Evolutionary conservation across 805 yeast genomes (phyloP).

Genomic region (Starmera pachycereana): DNA sequence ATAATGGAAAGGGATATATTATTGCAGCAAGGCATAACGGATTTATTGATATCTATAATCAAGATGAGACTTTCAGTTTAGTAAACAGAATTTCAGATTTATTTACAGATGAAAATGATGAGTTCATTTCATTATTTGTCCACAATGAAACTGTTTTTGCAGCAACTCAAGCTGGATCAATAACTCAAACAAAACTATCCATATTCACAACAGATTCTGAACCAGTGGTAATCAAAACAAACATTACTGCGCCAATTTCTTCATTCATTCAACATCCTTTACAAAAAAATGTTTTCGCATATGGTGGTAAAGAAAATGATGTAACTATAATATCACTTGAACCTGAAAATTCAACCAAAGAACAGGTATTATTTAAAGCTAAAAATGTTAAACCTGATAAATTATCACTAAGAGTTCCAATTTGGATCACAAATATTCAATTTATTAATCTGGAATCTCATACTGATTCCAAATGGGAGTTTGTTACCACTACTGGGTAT

Average conservation of each 20-base stretch:
- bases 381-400: slow-evolving; percentile 77
- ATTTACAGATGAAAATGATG: slow-evolving; percentile 19
- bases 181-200: no score
- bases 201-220: no score
- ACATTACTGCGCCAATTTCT: slow-evolving; percentile 37
- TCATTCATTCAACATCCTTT: slow-evolving; percentile 39
- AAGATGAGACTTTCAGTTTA: slow-evolving; percentile 19
- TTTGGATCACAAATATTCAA: slow-evolving; percentile 58
- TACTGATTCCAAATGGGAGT: slow-evolving; percentile 30
- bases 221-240: not conserved
- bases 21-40: slow-evolving; percentile 39
- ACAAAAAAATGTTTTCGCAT: slow-evolving; percentile 49
- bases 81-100: slow-evolving; percentile 8
- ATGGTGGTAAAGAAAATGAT: slow-evolving; percentile 82
- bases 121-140: slow-evolving; percentile 27
- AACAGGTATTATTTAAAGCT: slow-evolving; percentile 46
- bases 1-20: slow-evolving; percentile 20
- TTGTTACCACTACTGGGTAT: slow-evolving; percentile 59
- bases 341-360: slow-evolving; percentile 15
- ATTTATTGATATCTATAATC: slow-evolving; percentile 28
- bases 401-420: slow-evolving; percentile 71
- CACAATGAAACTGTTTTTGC: slow-evolving; percentile 19
- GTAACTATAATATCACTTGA: slow-evolving; percentile 37
- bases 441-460: slow-evolving; percentile 29
- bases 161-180: slow-evolving; percentile 16